Conservation (phyloP, 768 basidiomycete species). For the Tricholomella constricta region DNA sequence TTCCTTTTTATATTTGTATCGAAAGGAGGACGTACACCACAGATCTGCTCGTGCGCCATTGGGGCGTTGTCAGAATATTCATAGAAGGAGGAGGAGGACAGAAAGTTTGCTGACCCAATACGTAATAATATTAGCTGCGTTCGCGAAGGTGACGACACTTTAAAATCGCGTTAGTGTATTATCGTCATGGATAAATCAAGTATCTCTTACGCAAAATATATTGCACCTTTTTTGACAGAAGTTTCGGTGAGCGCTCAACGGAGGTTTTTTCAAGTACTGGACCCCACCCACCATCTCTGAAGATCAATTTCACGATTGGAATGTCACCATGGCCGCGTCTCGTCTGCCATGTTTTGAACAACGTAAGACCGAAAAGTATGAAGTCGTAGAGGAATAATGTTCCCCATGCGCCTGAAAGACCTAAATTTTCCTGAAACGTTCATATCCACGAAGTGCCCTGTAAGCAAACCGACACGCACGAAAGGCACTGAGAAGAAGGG, state of each 20-base stretch:
- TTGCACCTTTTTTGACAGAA: too few species aligned
- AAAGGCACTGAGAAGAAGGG: neutral
- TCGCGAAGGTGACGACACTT: neutral
- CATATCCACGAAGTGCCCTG: neutral
- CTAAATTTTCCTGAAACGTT: neutral
- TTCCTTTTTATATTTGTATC: too few species aligned
- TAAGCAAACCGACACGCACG: neutral
- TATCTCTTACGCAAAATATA: neutral
- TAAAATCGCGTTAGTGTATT: neutral
- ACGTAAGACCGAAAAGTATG: constrained; percentile 4
- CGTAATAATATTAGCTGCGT: neutral
- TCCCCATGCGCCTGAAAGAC: constrained; percentile 5
- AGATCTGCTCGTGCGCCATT: neutral
- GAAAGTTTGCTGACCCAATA: neutral
- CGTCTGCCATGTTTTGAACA: constrained; percentile 3
- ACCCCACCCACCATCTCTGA: constrained; percentile 9
- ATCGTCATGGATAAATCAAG: neutral
- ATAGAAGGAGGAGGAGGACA: too few species aligned
- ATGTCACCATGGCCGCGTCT: neutral
- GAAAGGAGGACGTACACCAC: neutral
- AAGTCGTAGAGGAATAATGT: constrained; percentile 7
- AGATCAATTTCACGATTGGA: neutral
- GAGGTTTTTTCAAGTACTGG: too few species aligned
- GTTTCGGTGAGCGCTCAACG: too few species aligned
- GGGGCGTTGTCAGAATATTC: neutral